Evolutionary conservation across 176 grass and related monocot genomes (phyloP).

Genomic region (Bromus sterilis): DNA sequence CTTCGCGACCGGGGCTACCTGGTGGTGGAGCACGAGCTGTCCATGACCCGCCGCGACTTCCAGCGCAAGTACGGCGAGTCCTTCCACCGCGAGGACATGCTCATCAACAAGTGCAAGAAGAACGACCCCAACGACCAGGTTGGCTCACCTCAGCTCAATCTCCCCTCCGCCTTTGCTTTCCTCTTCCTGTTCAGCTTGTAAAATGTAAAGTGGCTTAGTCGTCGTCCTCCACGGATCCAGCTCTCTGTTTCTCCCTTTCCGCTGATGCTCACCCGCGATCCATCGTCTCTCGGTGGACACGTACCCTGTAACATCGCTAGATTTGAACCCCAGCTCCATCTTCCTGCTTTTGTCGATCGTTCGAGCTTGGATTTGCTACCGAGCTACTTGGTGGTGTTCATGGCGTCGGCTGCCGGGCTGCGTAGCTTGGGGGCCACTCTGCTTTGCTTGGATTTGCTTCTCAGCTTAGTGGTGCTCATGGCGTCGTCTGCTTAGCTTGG

Average conservation of each 20-base stretch:
- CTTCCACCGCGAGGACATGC: slow-evolving; percentile 80
- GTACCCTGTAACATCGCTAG: neutral
- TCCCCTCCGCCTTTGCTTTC: neutral
- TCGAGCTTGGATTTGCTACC: too few species aligned
- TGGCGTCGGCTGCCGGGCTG: neutral
- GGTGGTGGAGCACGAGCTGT: slow-evolving; percentile 81
- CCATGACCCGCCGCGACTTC: slow-evolving; percentile 63
- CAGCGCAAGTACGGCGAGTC: slow-evolving; percentile 72
- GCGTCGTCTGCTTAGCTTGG: neutral
- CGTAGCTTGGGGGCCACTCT: neutral
- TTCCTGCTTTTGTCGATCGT: slow-evolving; percentile 3
- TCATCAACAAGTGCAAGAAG: slow-evolving; percentile 91
- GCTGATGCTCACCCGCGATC: neutral
- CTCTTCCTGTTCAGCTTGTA: neutral
- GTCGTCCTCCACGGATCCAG: slow-evolving; percentile 16
- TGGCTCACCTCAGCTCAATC: neutral
- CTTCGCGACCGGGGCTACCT: slow-evolving; percentile 83
- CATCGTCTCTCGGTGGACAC: neutral
- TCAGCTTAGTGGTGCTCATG: neutral
- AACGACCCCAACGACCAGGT: slow-evolving; percentile 77
- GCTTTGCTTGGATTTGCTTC: too few species aligned
- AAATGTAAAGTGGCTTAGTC: neutral
- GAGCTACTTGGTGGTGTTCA: neutral
- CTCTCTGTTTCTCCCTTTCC: neutral
- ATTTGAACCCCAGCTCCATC: neutral